These are phyloP conservation scores for Eucalyptus camaldulensis DNA, from an alignment of 345 rosid species.

Conservation along the genomic window DNA sequence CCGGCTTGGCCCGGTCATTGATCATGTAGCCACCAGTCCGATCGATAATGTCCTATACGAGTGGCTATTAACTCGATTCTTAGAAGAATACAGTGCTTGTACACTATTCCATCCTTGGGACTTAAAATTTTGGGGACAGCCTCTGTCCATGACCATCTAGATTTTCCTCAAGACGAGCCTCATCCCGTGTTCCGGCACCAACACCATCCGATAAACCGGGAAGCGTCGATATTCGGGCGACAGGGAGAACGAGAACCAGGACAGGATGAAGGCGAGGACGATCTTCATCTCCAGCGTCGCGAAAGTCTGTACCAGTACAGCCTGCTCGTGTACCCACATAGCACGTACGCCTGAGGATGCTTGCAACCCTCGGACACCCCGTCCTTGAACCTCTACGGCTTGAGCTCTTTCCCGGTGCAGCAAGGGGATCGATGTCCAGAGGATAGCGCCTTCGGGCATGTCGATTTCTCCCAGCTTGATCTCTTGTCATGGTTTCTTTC, in stretches of 20 bases:
- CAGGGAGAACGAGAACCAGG: constrained; percentile 4
- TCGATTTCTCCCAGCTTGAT: constrained; percentile 7
- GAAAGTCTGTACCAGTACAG: constrained; percentile 15
- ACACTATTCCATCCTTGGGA: background rate
- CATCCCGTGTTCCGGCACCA: background rate
- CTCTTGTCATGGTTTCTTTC: constrained; percentile 1
- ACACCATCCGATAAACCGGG: constrained; percentile 3
- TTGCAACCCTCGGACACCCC: constrained; percentile 19
- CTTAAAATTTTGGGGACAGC: background rate
- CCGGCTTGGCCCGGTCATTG: background rate
- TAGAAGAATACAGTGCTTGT: too few relatives aligned
- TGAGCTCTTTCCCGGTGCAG: constrained; percentile 22
- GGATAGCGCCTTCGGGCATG: constrained; percentile 11
- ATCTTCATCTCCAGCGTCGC: constrained; percentile 14
- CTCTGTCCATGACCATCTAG: background rate
- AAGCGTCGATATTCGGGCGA: constrained; percentile 15
- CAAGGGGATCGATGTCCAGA: background rate
- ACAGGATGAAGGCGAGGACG: constrained; percentile 4
- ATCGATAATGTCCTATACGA: background rate
- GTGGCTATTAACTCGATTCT: background rate
- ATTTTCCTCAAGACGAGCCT: background rate
- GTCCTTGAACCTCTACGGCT: constrained; percentile 21
- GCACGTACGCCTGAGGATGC: constrained; percentile 11
- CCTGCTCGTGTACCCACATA: constrained; percentile 13
- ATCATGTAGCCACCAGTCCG: background rate